Conservation (phyloP, 768 basidiomycete genomes). For the Phylloporus rhodoxanthus region DNA sequence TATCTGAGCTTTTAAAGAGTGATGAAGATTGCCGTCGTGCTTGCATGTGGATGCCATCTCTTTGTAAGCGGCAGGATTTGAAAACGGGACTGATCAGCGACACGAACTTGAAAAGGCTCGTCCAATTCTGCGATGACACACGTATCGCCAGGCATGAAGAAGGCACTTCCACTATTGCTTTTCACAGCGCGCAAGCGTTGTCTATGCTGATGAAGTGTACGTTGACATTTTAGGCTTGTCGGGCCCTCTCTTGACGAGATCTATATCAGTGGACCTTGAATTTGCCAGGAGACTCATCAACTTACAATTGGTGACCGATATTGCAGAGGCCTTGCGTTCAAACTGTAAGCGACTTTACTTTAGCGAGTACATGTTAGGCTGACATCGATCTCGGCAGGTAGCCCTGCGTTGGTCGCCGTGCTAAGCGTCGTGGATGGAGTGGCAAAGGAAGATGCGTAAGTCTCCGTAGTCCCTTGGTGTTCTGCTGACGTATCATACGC, state of each 20-base stretch:
- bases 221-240: not conserved
- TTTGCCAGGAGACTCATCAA: conserved; percentile 13
- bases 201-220: conserved; percentile 22
- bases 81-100: conserved; percentile 12
- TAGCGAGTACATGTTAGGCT: not conserved
- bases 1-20: conserved; percentile 14
- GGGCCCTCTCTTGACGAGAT: not conserved
- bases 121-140: conserved; percentile 15
- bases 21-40: conserved; percentile 12
- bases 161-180: conserved; percentile 13
- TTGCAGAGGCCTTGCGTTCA: conserved; percentile 13
- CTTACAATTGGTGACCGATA: conserved; percentile 14
- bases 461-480: not conserved
- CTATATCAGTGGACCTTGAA: conserved; percentile 8
- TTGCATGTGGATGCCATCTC: conserved; percentile 26
- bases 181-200: conserved; percentile 25
- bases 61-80: conserved; percentile 19
- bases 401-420: conserved; percentile 18
- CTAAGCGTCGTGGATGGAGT: conserved; percentile 18
- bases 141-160: conserved; percentile 11
- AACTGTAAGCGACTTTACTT: conserved; percentile 7
- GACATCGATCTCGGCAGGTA: conserved; percentile 9
- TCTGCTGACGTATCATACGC: not conserved
- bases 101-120: conserved; percentile 13
- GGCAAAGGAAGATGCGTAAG: conserved; percentile 9